Conservation (phyloP, 163 green algal species). For the Prototheca cutis region DNA sequence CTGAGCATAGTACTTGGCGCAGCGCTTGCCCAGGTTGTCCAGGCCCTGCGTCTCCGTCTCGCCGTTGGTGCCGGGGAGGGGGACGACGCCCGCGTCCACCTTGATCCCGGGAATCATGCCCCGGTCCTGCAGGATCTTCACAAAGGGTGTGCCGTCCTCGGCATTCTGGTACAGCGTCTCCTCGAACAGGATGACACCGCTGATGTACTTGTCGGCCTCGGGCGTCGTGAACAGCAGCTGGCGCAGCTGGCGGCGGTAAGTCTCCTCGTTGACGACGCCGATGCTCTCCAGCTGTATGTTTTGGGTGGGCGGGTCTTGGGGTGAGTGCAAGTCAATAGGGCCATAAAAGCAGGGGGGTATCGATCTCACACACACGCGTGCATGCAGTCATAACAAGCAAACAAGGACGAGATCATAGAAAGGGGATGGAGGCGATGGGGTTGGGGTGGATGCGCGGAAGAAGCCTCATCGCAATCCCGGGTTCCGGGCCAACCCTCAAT, state of each 20-base stretch:
- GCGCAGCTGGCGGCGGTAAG: constrained; percentile 43
- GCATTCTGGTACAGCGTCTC: constrained; percentile 73
- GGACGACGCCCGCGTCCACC: constrained; percentile 61
- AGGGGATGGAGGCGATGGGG: too few relatives aligned
- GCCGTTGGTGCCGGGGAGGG: constrained; percentile 49
- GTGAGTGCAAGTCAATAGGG: too few relatives aligned
- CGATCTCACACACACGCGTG: too few relatives aligned
- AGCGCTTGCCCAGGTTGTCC: constrained; percentile 52
- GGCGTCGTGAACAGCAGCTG: constrained; percentile 59
- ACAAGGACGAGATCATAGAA: too few relatives aligned
- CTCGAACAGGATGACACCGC: constrained; percentile 75
- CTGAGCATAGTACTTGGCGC: constrained; percentile 53
- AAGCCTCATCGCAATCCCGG: too few relatives aligned
- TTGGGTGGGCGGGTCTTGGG: neutral
- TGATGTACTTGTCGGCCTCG: constrained; percentile 50
- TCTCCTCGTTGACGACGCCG: constrained; percentile 59
- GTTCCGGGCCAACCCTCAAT: too few relatives aligned
- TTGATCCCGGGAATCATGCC: constrained; percentile 78
- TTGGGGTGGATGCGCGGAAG: too few relatives aligned
- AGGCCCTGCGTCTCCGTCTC: constrained; percentile 68
- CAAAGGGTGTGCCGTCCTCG: constrained; percentile 60
- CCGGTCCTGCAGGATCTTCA: constrained; percentile 54
- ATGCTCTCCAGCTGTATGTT: constrained; percentile 49
- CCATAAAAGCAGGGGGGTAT: too few relatives aligned
- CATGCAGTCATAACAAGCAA: too few relatives aligned